Conservation (phyloP, 2,329 filamentous ascomycete species). For the Pyrenochaeta sp. region DNA sequence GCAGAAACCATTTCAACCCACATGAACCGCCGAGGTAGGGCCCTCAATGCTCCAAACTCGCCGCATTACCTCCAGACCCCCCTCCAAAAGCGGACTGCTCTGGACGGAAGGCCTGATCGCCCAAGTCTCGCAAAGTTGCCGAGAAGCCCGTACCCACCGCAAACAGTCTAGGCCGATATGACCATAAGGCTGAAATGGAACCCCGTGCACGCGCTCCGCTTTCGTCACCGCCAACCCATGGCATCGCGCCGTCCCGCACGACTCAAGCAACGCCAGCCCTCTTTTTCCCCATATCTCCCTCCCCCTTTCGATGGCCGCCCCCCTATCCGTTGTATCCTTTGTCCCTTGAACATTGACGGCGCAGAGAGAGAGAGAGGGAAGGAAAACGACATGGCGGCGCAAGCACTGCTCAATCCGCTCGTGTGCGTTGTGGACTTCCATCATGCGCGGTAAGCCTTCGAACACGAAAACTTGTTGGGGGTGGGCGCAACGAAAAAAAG, state of each 20-base stretch:
- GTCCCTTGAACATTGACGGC: not conserved
- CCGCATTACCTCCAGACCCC: no score
- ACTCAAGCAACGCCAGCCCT: conserved; percentile 19
- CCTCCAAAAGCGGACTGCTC: not conserved
- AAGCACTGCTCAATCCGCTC: conserved; percentile 36
- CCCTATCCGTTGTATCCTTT: conserved; percentile 2
- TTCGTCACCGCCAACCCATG: conserved; percentile 36
- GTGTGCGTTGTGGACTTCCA: conserved; percentile 64
- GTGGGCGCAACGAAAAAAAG: no score
- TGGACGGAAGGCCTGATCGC: conserved; percentile 1
- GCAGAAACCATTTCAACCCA: no score
- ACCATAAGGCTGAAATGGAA: conserved; percentile 30
- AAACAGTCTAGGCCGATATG: conserved; percentile 26
- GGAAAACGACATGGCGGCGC: conserved; percentile 50
- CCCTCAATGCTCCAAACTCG: no score
- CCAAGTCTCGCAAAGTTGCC: conserved; percentile 8
- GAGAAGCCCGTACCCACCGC: conserved; percentile 18
- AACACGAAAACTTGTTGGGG: conserved; percentile 9
- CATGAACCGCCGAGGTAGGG: no score
- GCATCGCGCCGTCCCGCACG: conserved; percentile 22
- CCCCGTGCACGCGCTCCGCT: conserved; percentile 8
- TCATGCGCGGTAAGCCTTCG: conserved; percentile 59
- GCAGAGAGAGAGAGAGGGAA: not conserved
- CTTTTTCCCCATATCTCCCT: conserved; percentile 7
- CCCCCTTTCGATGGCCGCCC: no score